Evolutionary conservation across 306 rosid genomes (phyloP).

Genomic region (Gynostemma pentaphyllum): DNA sequence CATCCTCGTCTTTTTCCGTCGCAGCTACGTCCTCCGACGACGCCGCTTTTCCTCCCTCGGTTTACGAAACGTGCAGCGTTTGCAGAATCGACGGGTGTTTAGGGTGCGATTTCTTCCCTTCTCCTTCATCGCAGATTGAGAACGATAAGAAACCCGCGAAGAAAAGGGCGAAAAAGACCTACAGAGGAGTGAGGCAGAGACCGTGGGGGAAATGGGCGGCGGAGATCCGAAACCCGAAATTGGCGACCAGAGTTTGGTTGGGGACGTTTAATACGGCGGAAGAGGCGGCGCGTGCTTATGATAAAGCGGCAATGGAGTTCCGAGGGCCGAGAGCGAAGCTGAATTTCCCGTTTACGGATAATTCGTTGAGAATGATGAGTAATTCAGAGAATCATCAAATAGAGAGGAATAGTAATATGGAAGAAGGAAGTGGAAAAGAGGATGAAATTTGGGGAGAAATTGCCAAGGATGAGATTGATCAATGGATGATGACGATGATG

Average conservation of each 20-base stretch:
- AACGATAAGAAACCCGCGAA: conserved; percentile 2
- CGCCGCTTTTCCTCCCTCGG: neutral
- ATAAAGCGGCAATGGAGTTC: conserved; percentile 68
- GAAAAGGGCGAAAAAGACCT: conserved; percentile 52
- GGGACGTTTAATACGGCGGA: conserved; percentile 72
- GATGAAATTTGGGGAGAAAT: conserved; percentile 39
- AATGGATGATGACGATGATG: conserved; percentile 23
- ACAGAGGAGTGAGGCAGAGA: conserved; percentile 84
- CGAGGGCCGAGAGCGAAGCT: conserved; percentile 93
- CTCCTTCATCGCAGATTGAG: conserved; percentile 16
- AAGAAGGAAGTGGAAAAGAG: conserved; percentile 13
- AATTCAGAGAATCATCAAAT: neutral
- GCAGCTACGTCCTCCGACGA: neutral
- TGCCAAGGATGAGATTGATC: conserved; percentile 32
- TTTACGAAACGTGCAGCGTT: conserved; percentile 32
- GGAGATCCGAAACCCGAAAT: conserved; percentile 75
- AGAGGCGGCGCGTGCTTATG: conserved; percentile 86
- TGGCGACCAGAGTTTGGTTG: conserved; percentile 66
- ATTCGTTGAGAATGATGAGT: conserved; percentile 20
- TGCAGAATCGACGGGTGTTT: conserved; percentile 52
- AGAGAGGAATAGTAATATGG: neutral
- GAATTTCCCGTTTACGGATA: conserved; percentile 61
- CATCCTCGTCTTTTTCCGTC: neutral
- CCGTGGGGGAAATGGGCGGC: conserved; percentile 99
- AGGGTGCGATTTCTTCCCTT: conserved; percentile 49